Evolutionary conservation across 192 early-diverging fungal genomes (phyloP), one percentile per base, ranked within the genome.

Genomic region (Cetraspora pellucida): DNA sequence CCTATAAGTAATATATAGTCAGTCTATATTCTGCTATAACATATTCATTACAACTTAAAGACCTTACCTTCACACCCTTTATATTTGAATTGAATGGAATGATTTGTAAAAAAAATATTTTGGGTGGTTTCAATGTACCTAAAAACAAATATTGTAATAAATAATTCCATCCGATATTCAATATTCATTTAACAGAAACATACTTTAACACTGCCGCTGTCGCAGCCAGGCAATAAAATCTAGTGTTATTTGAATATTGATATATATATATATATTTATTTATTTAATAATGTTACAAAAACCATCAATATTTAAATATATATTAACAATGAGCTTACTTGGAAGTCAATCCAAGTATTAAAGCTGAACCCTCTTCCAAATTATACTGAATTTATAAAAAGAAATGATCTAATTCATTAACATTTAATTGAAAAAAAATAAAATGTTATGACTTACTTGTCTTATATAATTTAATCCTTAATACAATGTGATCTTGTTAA

Each of bases 31-130:
- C 49, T 3, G 44, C 27, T 6, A 45, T 49, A 23, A 50, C 37
- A 47, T 27, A 65, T 44, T 10, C 2, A 10, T 73, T 1, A 50
- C 17, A 72, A 78, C 1, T 3, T 25, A 78, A 16, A 23, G 14
- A 1, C 2, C n/a, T 43, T 72, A 65, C 88, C 91, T 58, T 85
- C 79, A n/a, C 81, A 81, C 0, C 81, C 82, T 79, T 87, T 80
- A 68, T 85, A 90, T 70, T 88, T 88, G 80, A 91, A 88, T 46
- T 80, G 77, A 31, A 92, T 74, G 8, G 87, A 85, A 77, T 84
- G 82, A 31, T 85, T 82, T 52, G 66, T 75, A 71, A 88, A 88
- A 13, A 81, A 78, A 2, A 89, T 82, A 60, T 89, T 80, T 9
- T 88, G 83, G 8, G 74, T 61, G 23, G 78, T 83, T 58, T 88